Percentiles rank a stretch among this genome's conserved stretches.
phyloP scores from a whole-genome alignment of 1,284 basidiomycete genomes.

The Irpex rosettiformis region DNA sequence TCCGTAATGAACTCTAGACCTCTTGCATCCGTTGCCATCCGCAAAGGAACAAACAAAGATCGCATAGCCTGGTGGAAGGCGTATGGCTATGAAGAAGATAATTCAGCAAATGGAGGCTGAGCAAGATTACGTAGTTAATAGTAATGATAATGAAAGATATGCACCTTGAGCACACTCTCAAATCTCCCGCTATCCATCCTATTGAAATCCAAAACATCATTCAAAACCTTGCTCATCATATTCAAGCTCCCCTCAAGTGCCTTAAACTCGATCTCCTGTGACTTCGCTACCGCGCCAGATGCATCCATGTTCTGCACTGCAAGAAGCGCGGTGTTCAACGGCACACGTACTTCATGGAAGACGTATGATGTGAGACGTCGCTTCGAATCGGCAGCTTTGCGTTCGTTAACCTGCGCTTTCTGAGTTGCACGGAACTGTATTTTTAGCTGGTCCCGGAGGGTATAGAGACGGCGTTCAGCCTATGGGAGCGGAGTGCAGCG shows the following conservation, averaged over 20 bases:
- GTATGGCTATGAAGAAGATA: constrained; percentile 54
- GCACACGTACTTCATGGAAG: constrained; percentile 67
- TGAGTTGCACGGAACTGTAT: constrained; percentile 76
- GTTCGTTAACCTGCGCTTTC: constrained; percentile 82
- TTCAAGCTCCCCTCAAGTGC: constrained; percentile 80
- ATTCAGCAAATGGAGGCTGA: neutral
- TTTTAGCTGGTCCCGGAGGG: constrained; percentile 71
- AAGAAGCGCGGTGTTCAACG: constrained; percentile 85
- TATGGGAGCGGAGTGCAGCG: constrained; percentile 18
- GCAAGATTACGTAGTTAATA: neutral
- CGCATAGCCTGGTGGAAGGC: constrained; percentile 82
- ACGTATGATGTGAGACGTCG: constrained; percentile 72
- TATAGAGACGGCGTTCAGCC: constrained; percentile 59
- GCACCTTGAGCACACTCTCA: constrained; percentile 61
- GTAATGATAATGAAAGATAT: neutral
- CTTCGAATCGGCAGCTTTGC: constrained; percentile 77
- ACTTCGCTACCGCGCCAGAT: constrained; percentile 55
- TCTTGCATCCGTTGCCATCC: constrained; percentile 71
- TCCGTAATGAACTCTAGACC: constrained; percentile 66
- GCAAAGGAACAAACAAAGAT: constrained; percentile 74
- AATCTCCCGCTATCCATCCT: constrained; percentile 82
- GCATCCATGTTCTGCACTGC: constrained; percentile 91
- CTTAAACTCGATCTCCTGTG: constrained; percentile 78
- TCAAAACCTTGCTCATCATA: constrained; percentile 90
- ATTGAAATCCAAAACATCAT: constrained; percentile 82